Evolutionary conservation across 805 yeast genomes (phyloP), one percentile per base, ranked within the genome.

Genomic region (Saccharomyces kudriavzevii): DNA sequence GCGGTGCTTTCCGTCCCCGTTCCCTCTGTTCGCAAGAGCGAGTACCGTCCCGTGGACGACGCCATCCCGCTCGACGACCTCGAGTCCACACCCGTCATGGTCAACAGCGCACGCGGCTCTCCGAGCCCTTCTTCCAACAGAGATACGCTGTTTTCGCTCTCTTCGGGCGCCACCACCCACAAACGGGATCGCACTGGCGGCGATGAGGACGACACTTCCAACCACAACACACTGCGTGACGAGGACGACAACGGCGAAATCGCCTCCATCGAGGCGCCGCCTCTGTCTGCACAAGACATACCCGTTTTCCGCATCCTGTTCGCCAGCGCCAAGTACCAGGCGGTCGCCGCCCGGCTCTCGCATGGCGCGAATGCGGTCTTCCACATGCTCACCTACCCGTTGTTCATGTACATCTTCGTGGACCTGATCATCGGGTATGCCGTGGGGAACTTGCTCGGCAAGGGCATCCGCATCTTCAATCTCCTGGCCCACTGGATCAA

Each of bases 401-500:
- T 88, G 65, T 77, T 89, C 49, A 69, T 82, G 48, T 83, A 76
- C 59, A 79, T 83, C 50, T 72, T 83, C 52, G 74, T 79, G 27
- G 83, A 87, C 63, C 62, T 84, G 17, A 69, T 74, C 50, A 73
- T 77, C 13, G 84, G 83, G 52, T 30, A 70, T 20, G 88, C 89
- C 5, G 83, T 86, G 5, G 86, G 87, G 47, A 80, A 78, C 52
- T 65, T 84, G 45, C 69, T 90, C 62, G 98, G 96, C 43, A 71
- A 80, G 69, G 91, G 82, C 3, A 46, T 43, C 14, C 74, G 74
- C 22, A 84, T 91, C 13, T 92, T 89, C 73, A 89, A 89, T 61
- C 70, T 92, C 51, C 76, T 92, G 54, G 99, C 99, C 1, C 99
- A 92, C 70, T 89, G 89, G 78, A 92, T 92, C 69, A 92, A 92